Base-by-base conservation (phyloP, 306 rosid species). In the Lathyrus oleraceus region DNA sequence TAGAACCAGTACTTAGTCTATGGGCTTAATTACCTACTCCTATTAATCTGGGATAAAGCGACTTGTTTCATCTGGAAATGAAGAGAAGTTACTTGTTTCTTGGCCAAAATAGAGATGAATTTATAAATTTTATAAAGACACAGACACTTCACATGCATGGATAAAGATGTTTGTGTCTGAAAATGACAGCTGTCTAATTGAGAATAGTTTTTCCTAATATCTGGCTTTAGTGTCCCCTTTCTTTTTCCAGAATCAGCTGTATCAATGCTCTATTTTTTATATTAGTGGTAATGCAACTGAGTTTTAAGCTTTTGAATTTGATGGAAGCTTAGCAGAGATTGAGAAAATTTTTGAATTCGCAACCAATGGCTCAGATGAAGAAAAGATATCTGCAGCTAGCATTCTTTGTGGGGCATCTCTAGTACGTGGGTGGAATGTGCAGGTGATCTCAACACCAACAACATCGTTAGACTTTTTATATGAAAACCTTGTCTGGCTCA, bases 251-350 rank as follows among this genome's bases (percentile, higher is more conserved):
- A 85, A 87, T 76, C 75, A 71, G 87, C 83, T 83, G 74, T 81
- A 81, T 82, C 83, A 80, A 91, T 90, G 87, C 87, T 88, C 79
- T 87, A 81, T 88, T 85, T 87, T 87, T 79, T 81, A 80, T 79
- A 81, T 84, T 82, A 75, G 84, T 83, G 75, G 88, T 86, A 87
- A 84, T 72, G 83, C 86, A 75, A 88, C 96, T 91, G 96, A 94
- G 85, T 81, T 86, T 86, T 94, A 87, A 81, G 86, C 97, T 91
- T 84, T 61, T 94, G 96, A 90, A 79, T 91, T 87, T 87, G 78
- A 87, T 94, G 99, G 92, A 94, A 91, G 99, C 91, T 91, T 94
- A 83, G 86, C 96, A 83, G 99, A 94, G 76, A 82, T 91, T 61
- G 91, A 91, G 87, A 94, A 91, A 78, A 76, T 87, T 69, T 86